Base-by-base conservation (phyloP, 257 asterid genomes). In the Thymus quinquecostatus region DNA sequence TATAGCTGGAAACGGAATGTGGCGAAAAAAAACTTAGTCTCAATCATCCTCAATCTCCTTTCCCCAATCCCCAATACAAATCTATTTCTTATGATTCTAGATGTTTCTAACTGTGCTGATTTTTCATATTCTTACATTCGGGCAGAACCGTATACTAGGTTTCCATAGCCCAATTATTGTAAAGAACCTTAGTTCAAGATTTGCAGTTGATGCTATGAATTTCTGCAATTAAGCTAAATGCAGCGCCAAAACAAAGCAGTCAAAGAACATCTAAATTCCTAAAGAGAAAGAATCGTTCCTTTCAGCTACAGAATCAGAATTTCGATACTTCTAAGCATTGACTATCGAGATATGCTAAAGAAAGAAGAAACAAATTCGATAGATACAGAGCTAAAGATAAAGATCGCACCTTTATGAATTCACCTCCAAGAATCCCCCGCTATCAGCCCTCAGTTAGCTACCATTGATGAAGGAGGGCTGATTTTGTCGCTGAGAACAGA, bases 401-500 rank as follows among this genome's bases (percentile, higher is more conserved):
- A 32, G 29, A 58, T 48, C 36, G 69, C 7, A 71, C 77, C 77
- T 50, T 51, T 43, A 50, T 6, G 81, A 49, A 64, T 48, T 49
- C 58, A 65, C 44, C 67, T 47, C 21, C 48, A 1, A 48, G 1
- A 53, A 13, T 12, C 44, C 28, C 41, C 48, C 70, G 14, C 2
- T 27, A 43, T 28, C 3, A 57, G 75, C 57, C 21, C 70, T 64
- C 64, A 38, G 8, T 30, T 41, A 5, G 4, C 41, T 4, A 38
- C 41, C 4, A 38, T 4, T 38, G 41, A 36, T 7, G 41, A 38
- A 7, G 41, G 1, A 4, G 7, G 6, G 6, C 41, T 4, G 41
- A 38, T 4, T 36, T 38, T 38, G 6, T 38, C 21, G 21, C 21
- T 21, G 21, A 21, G 21, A 49, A 43, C 13, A 12, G 75, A 60